Percentiles rank a stretch among this genome's conserved stretches.
Evolutionary conservation across 495 filamentous ascomycete genomes (phyloP).

Genomic region (Parachaetomium inaequale): DNA sequence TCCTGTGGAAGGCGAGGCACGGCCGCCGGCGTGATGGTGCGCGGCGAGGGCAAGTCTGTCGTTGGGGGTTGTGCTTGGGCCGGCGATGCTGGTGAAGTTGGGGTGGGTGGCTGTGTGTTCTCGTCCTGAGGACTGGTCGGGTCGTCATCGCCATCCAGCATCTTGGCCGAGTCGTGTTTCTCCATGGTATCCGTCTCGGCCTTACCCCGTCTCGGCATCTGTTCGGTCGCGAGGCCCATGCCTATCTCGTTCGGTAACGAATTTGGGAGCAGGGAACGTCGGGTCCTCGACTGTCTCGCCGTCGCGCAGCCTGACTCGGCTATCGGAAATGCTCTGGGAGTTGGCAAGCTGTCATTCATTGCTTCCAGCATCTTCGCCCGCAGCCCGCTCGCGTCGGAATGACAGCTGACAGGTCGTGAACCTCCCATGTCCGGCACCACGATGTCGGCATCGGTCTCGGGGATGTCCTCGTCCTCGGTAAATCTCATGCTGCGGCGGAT

Average conservation of each 20-base stretch:
- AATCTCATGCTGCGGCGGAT: constrained; percentile 33
- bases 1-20: constrained; percentile 25
- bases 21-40: constrained; percentile 21
- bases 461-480: constrained; percentile 35
- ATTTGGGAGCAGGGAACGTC: constrained; percentile 31
- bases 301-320: constrained; percentile 18
- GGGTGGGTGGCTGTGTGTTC: background rate
- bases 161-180: constrained; percentile 35
- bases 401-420: constrained; percentile 29
- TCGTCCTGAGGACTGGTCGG: background rate
- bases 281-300: constrained; percentile 43
- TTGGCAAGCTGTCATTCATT: constrained; percentile 40
- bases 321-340: constrained; percentile 26
- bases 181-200: constrained; percentile 15
- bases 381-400: constrained; percentile 37
- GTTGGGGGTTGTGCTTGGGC: background rate
- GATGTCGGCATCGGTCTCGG: constrained; percentile 27
- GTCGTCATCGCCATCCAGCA: constrained; percentile 29
- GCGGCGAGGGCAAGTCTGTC: constrained; percentile 3
- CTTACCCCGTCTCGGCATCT: constrained; percentile 21
- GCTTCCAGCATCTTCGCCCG: constrained; percentile 42
- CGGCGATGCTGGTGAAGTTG: background rate
- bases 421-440: constrained; percentile 19
- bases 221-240: constrained; percentile 29
- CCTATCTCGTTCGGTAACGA: constrained; percentile 34